Conservation (phyloP, 495 filamentous ascomycete species). For the Penicillium salamii region DNA sequence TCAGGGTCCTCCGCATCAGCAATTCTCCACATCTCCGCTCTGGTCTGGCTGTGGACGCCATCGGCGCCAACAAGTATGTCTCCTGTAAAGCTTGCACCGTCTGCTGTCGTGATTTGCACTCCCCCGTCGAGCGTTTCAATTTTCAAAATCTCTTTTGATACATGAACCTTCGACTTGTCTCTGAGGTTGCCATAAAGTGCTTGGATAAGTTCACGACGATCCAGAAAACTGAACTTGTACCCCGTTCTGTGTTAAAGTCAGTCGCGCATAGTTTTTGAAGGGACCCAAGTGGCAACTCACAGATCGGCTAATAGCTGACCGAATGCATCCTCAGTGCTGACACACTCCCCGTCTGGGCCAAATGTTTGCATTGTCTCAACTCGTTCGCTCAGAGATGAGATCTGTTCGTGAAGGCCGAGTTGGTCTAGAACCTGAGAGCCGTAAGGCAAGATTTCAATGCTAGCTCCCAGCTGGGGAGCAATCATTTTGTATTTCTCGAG, state of each 20-base stretch:
- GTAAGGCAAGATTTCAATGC: slow-evolving; percentile 34
- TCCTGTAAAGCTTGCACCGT: slow-evolving; percentile 25
- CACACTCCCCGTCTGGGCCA: background rate
- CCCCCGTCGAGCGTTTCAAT: too few relatives aligned
- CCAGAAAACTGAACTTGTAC: too few relatives aligned
- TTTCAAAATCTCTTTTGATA: background rate
- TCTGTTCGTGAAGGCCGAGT: slow-evolving; percentile 30
- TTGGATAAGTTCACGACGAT: too few relatives aligned
- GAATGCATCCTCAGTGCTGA: too few relatives aligned
- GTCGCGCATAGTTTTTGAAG: too few relatives aligned
- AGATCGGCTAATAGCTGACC: too few relatives aligned
- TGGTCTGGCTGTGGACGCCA: slow-evolving; percentile 7
- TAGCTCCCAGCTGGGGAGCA: slow-evolving; percentile 38
- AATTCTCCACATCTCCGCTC: slow-evolving; percentile 4
- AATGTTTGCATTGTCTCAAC: slow-evolving; percentile 6
- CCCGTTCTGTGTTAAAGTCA: too few relatives aligned
- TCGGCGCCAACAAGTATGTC: slow-evolving; percentile 11
- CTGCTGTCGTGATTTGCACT: slow-evolving; percentile 10
- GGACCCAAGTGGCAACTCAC: too few relatives aligned
- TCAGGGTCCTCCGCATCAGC: slow-evolving; percentile 1
- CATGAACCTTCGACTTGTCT: background rate
- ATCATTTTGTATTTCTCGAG: slow-evolving; percentile 40
- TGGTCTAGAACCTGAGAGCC: slow-evolving; percentile 47
- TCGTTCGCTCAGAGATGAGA: slow-evolving; percentile 11
- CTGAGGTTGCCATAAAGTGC: too few relatives aligned